Base-by-base conservation (phyloP, 148 eudicot species). In the Amaranthus palmeri region DNA sequence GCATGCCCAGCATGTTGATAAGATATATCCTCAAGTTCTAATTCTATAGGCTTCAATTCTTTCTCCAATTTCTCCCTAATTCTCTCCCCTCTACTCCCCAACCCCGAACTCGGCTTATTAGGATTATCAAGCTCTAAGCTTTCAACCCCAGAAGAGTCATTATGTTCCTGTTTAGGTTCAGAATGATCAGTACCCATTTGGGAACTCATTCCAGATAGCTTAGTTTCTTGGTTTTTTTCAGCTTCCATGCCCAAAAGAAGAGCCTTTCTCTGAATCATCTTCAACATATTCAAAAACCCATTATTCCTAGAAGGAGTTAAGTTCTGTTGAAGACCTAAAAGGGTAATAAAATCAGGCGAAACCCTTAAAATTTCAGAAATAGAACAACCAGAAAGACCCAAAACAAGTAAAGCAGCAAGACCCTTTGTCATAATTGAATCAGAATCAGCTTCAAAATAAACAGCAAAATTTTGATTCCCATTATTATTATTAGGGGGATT, bases 1-100 rank as follows among this genome's bases (percentile, higher is more conserved):
- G 82, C 80, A 78, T 93, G 98, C 7, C 98, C 98, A 42, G 96
- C 98, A 72, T 93, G 96, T 79, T 93, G 95, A 71, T 90, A 85
- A 13, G 98, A 93, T 61, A 93, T 77, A 77, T 93, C 95, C 65
- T 88, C 92, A 44, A 93, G 74, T 49, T 74, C 77, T 83, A 93
- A 72, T 67, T 82, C 84, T 7, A 81, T 61, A 61, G 98, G 96
- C 51, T 66, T 82, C 59, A 93, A 81, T 76, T 85, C 98, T 57
- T 70, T 81, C 85, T 81, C 87, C 77, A 93, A 68, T 18, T 15
- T 79, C 83, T 85, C 86, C 83, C 74, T 83, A 52, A 93, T 93
- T 45, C 92, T 90, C 79, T 67, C 79, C 15, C 90, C 95, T 73
- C 98, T 85, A 50, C 78, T 81, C 61, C 93, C 96, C 72, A 79